phyloP scores from a whole-genome alignment of 83 land plant genomes.

The Thuja plicata region DNA sequence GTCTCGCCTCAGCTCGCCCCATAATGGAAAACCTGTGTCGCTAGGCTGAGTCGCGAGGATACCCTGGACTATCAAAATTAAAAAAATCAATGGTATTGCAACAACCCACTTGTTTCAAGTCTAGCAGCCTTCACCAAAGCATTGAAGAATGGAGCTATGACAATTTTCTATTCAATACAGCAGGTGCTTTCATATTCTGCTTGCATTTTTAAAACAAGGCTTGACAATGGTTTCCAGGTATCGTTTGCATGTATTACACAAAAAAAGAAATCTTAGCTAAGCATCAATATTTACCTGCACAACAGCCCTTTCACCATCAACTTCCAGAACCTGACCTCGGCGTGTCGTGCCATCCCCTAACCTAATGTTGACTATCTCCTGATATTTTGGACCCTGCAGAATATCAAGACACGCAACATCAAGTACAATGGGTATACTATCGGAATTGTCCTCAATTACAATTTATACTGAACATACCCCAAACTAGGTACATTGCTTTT shows the following conservation, averaged over 20 bases:
- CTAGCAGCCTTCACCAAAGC: background rate
- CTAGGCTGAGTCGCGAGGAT: too few species aligned
- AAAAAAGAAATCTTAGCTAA: background rate
- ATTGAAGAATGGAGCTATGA: background rate
- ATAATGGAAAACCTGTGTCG: too few species aligned
- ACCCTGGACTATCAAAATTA: too few species aligned
- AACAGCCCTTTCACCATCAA: slow-evolving; percentile 98
- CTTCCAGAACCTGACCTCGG: slow-evolving; percentile 95
- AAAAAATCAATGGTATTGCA: too few species aligned
- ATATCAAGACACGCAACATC: slow-evolving; percentile 1
- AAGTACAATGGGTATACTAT: background rate
- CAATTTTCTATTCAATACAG: background rate
- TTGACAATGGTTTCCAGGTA: background rate
- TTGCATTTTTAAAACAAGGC: background rate
- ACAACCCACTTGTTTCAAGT: background rate
- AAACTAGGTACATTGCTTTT: background rate
- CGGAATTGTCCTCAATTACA: background rate
- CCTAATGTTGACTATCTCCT: slow-evolving; percentile 93
- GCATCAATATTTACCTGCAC: slow-evolving; percentile 67
- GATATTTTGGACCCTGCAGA: slow-evolving; percentile 88
- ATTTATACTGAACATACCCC: background rate
- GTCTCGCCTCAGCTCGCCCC: too few species aligned
- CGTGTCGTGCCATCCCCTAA: slow-evolving; percentile 90
- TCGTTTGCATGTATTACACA: background rate
- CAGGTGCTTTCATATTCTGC: background rate